Percentiles rank a stretch among this genome's conserved stretches.
Evolutionary conservation across 306 rosid genomes (phyloP).

Genomic region (Echinosophora koreensis): DNA sequence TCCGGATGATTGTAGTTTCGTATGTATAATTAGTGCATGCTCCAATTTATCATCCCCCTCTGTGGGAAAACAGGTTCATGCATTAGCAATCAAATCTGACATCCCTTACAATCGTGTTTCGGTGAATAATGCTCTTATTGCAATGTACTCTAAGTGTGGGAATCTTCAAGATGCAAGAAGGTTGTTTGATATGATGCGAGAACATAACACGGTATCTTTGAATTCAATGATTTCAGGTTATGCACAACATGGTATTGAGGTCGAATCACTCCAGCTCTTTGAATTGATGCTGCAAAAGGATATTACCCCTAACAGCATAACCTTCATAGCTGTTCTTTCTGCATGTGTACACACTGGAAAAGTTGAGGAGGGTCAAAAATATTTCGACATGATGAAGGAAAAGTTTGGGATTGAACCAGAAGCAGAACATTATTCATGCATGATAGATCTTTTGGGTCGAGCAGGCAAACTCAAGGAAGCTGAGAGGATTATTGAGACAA

Average conservation of each 20-base stretch:
- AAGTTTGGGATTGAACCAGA: slow-evolving; percentile 77
- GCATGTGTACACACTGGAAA: slow-evolving; percentile 87
- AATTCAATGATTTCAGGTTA: slow-evolving; percentile 85
- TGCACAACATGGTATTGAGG: slow-evolving; percentile 80
- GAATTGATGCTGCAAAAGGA: slow-evolving; percentile 66
- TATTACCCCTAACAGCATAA: slow-evolving; percentile 68
- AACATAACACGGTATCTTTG: slow-evolving; percentile 66
- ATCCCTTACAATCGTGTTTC: slow-evolving; percentile 72
- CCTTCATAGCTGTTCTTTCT: slow-evolving; percentile 77
- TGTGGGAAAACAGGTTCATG: slow-evolving; percentile 79
- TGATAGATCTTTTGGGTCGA: slow-evolving; percentile 87
- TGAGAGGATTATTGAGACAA: slow-evolving; percentile 72
- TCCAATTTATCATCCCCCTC: slow-evolving; percentile 82
- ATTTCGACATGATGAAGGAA: slow-evolving; percentile 80
- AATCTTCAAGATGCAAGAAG: slow-evolving; percentile 75
- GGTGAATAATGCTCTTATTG: slow-evolving; percentile 76
- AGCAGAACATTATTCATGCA: slow-evolving; percentile 80
- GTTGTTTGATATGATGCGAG: slow-evolving; percentile 74
- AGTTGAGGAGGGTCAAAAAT: slow-evolving; percentile 72
- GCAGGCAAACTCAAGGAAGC: slow-evolving; percentile 77
- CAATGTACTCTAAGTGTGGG: slow-evolving; percentile 91
- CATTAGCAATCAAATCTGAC: slow-evolving; percentile 74
- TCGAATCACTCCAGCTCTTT: slow-evolving; percentile 67
- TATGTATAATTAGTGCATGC: slow-evolving; percentile 78
- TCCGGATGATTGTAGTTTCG: slow-evolving; percentile 85